Base-by-base conservation (phyloP, 1,284 basidiomycete species). In the Volvariella surrecta region DNA sequence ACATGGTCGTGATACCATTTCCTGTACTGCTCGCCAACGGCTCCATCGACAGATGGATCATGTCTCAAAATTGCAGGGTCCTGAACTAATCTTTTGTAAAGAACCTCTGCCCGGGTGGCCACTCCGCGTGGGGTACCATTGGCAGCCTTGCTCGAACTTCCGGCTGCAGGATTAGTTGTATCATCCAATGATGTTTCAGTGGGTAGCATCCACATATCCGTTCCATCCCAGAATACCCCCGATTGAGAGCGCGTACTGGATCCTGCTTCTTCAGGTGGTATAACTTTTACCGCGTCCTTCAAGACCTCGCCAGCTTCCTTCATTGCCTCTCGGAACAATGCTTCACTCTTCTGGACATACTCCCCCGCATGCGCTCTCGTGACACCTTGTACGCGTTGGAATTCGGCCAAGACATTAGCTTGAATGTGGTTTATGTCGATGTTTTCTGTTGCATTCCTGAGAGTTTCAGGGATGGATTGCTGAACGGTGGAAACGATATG, bases 261-360 rank as follows among this genome's bases (percentile, higher is more conserved):
- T 13, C 57, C 58, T 4, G 57, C 62, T 31, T 71, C 73, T 34
- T 85, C 81, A 0, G 91, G 91, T 1, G 92, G 92, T 7, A 96
- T 70, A 41, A 96, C 82, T 58, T 89, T 89, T 52, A 96, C 88
- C 9, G 89, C 90, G 40, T 92, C 89, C 45, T 79, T 78, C 22
- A 91, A 61, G 44, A 81, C 87, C 44, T 82, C 82, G 13, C 82
- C 75, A 3, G 88, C 83, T 52, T 82, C 80, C 51, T 74, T 82
- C 61, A 88, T 62, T 11, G 67, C 82, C 48, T 83, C 82, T 34
- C 78, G 73, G 21, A 94, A 59, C 32, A 89, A 60, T 15, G 64
- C 75, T 56, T 91, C 89, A 51, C 85, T 83, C 62, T 80, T 82
- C 51, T 82, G 79, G 11, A 84, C 85, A 50, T 91, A 84, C 55